phyloP scores from a whole-genome alignment of 73 alveolate species.

The Symbiodinium natans region DNA sequence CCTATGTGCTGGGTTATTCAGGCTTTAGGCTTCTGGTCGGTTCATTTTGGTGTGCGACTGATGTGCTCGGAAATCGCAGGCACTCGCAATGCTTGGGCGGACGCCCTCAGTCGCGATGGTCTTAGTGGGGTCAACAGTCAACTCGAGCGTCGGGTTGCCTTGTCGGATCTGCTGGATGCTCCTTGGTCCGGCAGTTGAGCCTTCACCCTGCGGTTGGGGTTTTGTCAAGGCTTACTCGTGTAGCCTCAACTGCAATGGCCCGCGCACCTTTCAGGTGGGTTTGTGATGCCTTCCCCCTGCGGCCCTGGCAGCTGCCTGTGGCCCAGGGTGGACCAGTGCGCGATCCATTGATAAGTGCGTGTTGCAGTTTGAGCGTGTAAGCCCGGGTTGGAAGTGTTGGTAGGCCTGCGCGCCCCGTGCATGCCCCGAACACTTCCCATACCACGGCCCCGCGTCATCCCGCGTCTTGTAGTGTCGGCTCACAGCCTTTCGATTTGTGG shows the following conservation, averaged over 20 bases:
- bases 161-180: neutral
- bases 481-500: no score
- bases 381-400: neutral
- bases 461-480: no score
- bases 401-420: neutral
- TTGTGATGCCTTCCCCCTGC: neutral
- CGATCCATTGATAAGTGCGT: neutral
- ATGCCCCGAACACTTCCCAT: neutral
- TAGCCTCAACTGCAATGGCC: neutral
- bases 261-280: neutral
- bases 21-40: conserved; percentile 1
- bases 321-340: neutral
- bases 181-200: conserved; percentile 5
- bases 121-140: neutral
- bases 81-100: conserved; percentile 5
- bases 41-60: neutral
- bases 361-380: neutral
- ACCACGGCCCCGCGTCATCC: no score
- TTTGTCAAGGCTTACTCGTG: neutral
- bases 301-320: neutral
- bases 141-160: neutral
- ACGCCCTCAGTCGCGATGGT: conserved; percentile 14
- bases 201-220: neutral
- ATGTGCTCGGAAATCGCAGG: neutral
- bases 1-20: conserved; percentile 17